Conservation (phyloP, 169 alveolate genomes). For the Eimeria tenella region DNA sequence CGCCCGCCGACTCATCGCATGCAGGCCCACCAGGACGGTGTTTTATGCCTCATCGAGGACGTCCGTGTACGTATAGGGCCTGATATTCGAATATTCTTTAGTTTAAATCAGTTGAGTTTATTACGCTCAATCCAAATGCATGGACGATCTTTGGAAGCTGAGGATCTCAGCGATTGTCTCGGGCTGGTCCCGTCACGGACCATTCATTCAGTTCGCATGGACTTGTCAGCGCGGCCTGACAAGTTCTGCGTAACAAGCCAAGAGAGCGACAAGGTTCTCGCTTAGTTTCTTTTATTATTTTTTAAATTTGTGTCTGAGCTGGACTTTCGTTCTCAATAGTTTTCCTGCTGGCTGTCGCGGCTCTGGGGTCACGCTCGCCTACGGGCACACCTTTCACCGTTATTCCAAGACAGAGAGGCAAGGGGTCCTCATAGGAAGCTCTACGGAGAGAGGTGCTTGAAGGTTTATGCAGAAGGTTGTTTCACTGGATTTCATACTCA, state of each 20-base stretch:
- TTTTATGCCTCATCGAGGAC: neutral
- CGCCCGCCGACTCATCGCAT: constrained; percentile 5
- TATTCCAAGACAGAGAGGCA: neutral
- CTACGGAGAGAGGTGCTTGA: neutral
- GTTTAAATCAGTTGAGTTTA: too few species aligned
- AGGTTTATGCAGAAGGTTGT: neutral
- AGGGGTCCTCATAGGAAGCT: neutral
- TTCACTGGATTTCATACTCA: neutral
- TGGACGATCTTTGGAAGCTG: neutral
- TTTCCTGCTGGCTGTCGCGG: too few species aligned
- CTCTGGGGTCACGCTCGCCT: too few species aligned
- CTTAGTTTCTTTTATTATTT: too few species aligned
- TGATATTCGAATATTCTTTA: too few species aligned
- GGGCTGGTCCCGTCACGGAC: constrained; percentile 2
- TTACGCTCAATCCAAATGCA: neutral
- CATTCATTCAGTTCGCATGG: neutral
- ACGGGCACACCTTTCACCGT: neutral
- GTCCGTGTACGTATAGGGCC: too few species aligned
- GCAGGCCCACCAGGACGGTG: constrained; percentile 17
- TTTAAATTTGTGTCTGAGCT: too few species aligned
- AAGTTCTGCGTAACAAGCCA: too few species aligned
- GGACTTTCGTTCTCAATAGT: too few species aligned
- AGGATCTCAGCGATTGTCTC: neutral
- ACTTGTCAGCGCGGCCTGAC: too few species aligned
- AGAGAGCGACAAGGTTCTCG: too few species aligned